Percentiles rank a stretch among this genome's conserved stretches.
These are phyloP conservation scores for Cryptosporidium bovis DNA, from an alignment of 169 alveolate genomes.

Conservation along the genomic window DNA sequence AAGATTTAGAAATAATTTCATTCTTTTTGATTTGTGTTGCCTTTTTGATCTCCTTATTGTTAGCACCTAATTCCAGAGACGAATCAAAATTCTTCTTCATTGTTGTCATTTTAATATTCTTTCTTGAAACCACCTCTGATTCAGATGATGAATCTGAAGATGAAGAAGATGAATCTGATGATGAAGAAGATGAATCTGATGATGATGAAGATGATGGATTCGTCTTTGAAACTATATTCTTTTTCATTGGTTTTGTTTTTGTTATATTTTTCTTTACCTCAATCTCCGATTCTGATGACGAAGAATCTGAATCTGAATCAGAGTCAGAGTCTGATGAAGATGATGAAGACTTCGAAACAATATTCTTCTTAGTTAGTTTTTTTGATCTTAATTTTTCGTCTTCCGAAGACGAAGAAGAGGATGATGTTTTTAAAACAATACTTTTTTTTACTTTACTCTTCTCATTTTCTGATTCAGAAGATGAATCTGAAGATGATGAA, in stretches of 20 bases:
- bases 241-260: slow-evolving; percentile 26
- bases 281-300: background rate
- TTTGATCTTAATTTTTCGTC: background rate
- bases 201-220: background rate
- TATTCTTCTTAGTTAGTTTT: no score
- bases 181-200: background rate
- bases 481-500: slow-evolving; percentile 8
- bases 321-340: background rate
- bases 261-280: slow-evolving; percentile 5
- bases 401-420: background rate
- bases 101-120: background rate
- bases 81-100: background rate
- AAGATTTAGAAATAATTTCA: no score
- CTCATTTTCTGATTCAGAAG: background rate
- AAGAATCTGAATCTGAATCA: slow-evolving; percentile 25
- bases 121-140: background rate
- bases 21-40: no score
- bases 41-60: no score
- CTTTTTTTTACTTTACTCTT: slow-evolving; percentile 14
- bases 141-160: slow-evolving; percentile 3
- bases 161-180: background rate
- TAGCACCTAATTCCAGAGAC: no score
- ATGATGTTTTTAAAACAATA: background rate
- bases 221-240: background rate
- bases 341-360: background rate